These are phyloP conservation scores for Lasiodiplodia sp. DNA, from an alignment of 2,329 filamentous ascomycete genomes.

Conservation along the genomic window DNA sequence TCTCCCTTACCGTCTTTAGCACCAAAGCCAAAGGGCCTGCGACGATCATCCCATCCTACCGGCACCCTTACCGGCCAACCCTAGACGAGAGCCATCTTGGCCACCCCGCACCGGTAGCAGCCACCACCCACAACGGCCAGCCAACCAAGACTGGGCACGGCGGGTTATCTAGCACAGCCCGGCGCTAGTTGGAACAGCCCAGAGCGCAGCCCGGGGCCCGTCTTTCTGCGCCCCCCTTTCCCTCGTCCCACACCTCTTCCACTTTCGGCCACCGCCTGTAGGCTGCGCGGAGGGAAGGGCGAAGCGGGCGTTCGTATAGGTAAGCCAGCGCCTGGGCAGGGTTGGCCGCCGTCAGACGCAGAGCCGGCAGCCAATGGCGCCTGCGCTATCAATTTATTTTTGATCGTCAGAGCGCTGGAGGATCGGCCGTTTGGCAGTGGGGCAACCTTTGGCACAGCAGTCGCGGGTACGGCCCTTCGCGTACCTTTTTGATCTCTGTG, in stretches of 20 bases:
- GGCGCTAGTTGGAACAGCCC: conserved; percentile 1
- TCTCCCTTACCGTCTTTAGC: not conserved
- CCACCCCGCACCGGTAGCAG: conserved; percentile 17
- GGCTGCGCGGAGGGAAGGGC: not conserved
- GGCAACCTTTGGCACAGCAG: not conserved
- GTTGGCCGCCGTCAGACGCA: not conserved
- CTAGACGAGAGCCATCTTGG: conserved; percentile 15
- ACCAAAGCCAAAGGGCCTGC: not conserved
- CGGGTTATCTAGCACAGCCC: not conserved
- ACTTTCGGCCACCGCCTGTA: not conserved
- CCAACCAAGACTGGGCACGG: conserved; percentile 4
- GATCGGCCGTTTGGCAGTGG: not conserved
- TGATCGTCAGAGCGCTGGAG: not conserved
- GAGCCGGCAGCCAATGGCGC: conserved; percentile 12
- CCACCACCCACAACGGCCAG: not conserved
- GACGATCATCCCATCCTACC: conserved; percentile 5
- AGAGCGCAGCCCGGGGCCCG: not conserved
- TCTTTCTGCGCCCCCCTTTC: not conserved
- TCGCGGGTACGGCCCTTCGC: not conserved
- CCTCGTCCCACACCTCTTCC: not conserved
- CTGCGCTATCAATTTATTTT: not conserved
- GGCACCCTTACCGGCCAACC: conserved; percentile 12
- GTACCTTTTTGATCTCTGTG: not conserved
- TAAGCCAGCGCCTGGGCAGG: not conserved
- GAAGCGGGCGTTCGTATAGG: not conserved